Base-by-base conservation (phyloP, 2,329 filamentous ascomycete species). In the Dactylonectria estremocensis region DNA sequence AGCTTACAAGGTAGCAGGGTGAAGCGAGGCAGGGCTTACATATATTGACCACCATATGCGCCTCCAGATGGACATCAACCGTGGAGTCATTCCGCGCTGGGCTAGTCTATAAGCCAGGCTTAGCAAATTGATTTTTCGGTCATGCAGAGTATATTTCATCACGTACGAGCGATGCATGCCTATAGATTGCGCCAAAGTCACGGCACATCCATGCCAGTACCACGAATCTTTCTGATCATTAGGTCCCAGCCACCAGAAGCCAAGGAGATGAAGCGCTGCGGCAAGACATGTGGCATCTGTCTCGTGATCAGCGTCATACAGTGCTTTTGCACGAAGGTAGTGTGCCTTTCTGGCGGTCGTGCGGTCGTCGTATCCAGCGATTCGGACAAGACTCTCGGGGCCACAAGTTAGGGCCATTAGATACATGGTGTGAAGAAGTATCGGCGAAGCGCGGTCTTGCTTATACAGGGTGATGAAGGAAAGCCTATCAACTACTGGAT, bases 21-120 rank as follows among this genome's bases (percentile, higher is more conserved):
- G 35, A 20, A 2, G 40, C 11, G 14, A 1, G 1, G 0, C 8
- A 1, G 9, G 16, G n/a, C n/a, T n/a, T 20, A 73, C 71, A 2
- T 74, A 74, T 0, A 74, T 69, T 1, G 72, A 72, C 72, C 72
- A 72, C 72, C 72, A 74, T 2, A 74, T 71, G 0, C 72, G 58
- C 14, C 69, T 74, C 2, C 72, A 62, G 0, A 74, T 1, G 0
- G 72, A 62, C 1, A 43, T 65, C 10, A 58, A 54, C 11, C 63
- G 48, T 0, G 48, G 62, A 0, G 49, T 71, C 1, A 72, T 2
- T 1, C 58, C 59, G 0, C 49, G 60, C 0, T 48, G 48, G 1
- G 61, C 40, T 1, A 59, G 20, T 0, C 71, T 69, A 1, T 1
- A 3, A 1, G 3, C 16, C n/a, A 5, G 5, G 35, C 5, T 73